Percentiles rank a stretch among this genome's conserved stretches.
Conservation (phyloP, 2,329 filamentous ascomycete genomes). For the Trichothecium roseum region DNA sequence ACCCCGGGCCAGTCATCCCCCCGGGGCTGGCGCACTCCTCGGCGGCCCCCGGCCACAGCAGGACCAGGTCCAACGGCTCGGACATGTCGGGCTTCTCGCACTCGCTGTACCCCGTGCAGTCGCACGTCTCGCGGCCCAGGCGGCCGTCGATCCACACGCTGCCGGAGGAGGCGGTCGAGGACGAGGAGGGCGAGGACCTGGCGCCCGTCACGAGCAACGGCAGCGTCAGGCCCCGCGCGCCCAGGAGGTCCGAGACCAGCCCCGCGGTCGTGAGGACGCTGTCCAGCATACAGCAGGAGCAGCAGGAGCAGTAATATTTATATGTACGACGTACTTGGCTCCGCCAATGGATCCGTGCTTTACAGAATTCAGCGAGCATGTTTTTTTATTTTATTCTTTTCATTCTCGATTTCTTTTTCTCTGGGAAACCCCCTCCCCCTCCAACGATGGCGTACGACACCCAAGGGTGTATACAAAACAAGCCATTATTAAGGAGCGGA, state of each 20-base stretch:
- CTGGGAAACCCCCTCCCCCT: no score
- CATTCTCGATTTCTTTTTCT: no score
- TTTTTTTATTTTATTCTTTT: no score
- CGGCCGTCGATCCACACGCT: constrained; percentile 3
- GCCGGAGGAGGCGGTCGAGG: neutral
- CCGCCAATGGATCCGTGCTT: no score
- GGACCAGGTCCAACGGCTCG: constrained; percentile 1
- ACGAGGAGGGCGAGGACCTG: neutral
- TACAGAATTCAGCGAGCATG: no score
- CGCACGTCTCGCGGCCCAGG: constrained; percentile 1
- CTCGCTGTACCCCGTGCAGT: neutral
- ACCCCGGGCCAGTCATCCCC: constrained; percentile 33
- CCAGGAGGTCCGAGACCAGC: neutral
- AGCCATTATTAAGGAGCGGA: no score
- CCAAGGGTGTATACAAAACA: no score
- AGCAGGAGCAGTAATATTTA: no score
- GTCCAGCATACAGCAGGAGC: no score
- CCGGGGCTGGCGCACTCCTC: constrained; percentile 15
- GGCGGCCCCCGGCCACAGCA: constrained; percentile 15
- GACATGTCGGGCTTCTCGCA: constrained; percentile 1
- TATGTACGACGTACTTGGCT: no score
- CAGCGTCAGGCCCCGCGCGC: neutral
- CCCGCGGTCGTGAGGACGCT: no score
- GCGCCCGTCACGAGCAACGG: neutral
- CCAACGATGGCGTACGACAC: no score